Conservation (phyloP, 2,329 filamentous ascomycete species). For the Diaporthe sp. region DNA sequence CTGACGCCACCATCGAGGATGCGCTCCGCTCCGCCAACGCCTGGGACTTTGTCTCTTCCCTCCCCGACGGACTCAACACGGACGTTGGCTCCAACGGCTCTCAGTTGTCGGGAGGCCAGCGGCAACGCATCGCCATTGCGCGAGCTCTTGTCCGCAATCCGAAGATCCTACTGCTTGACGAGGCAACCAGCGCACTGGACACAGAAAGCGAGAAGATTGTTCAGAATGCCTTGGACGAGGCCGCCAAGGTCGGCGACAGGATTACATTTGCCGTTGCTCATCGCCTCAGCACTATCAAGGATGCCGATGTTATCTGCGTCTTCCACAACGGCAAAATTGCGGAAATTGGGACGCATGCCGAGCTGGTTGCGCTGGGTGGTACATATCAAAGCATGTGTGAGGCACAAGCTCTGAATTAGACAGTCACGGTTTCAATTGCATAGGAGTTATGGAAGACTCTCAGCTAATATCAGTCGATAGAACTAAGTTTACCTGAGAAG, state of each 20-base stretch:
- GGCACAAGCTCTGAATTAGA: conserved; percentile 1
- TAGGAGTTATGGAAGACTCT: too few species aligned
- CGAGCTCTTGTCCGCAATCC: conserved; percentile 31
- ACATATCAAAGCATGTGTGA: conserved; percentile 30
- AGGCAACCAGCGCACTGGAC: conserved; percentile 69
- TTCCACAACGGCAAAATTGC: conserved; percentile 48
- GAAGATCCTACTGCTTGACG: conserved; percentile 53
- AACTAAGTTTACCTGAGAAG: not conserved
- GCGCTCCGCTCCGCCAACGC: conserved; percentile 47
- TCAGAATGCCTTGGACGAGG: conserved; percentile 23
- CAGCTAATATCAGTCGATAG: too few species aligned
- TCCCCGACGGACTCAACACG: conserved; percentile 34
- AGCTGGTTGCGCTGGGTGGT: conserved; percentile 12
- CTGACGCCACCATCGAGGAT: conserved; percentile 44
- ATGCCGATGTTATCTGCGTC: conserved; percentile 55
- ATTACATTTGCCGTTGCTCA: conserved; percentile 78
- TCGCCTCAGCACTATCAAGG: conserved; percentile 66
- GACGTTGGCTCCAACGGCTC: conserved; percentile 14
- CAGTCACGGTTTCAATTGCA: not conserved
- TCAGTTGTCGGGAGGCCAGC: conserved; percentile 32
- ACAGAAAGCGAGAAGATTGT: conserved; percentile 72
- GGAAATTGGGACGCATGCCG: conserved; percentile 46
- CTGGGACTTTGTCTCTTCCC: conserved; percentile 42
- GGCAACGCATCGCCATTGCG: conserved; percentile 33
- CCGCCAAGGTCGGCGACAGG: conserved; percentile 63